A percentile compares a stretch with the other conserved stretches of the same genome.
Conservation (phyloP, 2,329 filamentous ascomycete genomes). For the Nemania sp. region DNA sequence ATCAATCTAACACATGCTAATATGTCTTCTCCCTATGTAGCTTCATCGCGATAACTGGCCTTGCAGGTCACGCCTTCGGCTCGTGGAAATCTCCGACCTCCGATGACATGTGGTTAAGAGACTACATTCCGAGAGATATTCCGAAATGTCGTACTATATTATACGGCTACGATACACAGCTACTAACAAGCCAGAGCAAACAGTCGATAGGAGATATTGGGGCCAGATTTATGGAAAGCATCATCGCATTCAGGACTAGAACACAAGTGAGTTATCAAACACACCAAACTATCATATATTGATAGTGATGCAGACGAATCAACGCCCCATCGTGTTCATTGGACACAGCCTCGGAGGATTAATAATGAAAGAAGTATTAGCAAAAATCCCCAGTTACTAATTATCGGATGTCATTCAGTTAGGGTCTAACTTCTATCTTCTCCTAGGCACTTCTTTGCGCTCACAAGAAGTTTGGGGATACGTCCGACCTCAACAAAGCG, state of each 20-base stretch:
- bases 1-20: neutral
- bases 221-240: neutral
- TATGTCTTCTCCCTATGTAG: slow-evolving; percentile 12
- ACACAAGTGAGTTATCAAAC: neutral
- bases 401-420: too few species aligned
- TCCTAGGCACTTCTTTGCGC: neutral
- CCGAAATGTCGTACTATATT: slow-evolving; percentile 32
- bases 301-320: slow-evolving; percentile 7
- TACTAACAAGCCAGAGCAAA: slow-evolving; percentile 29
- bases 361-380: slow-evolving; percentile 34
- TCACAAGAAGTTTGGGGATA: neutral
- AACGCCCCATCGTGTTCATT: slow-evolving; percentile 32
- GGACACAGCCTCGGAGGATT: slow-evolving; percentile 36
- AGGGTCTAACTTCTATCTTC: neutral
- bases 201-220: slow-evolving; percentile 4
- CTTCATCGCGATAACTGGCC: slow-evolving; percentile 37
- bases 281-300: neutral
- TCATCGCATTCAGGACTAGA: neutral
- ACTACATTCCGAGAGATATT: slow-evolving; percentile 34
- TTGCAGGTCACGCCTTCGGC: slow-evolving; percentile 37
- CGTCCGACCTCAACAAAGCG: slow-evolving; percentile 20
- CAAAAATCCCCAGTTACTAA: neutral
- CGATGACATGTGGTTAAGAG: slow-evolving; percentile 37
- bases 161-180: slow-evolving; percentile 39
- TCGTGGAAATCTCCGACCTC: slow-evolving; percentile 35